Base-by-base conservation (phyloP, 192 early-diverging fungal genomes). In the Linnemannia hyalina region DNA sequence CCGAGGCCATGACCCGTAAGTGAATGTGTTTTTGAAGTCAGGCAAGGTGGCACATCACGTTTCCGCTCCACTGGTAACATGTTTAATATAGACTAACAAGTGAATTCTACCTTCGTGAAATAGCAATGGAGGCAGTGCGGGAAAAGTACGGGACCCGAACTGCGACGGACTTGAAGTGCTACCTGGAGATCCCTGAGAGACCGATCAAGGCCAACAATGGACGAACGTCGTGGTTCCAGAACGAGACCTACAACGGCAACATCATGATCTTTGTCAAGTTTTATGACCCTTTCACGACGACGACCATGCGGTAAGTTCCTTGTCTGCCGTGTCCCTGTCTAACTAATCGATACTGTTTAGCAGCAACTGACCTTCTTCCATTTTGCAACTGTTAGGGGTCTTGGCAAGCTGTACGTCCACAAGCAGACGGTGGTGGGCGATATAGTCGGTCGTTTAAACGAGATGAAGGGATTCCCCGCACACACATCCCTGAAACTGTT, bases 241-340 rank as follows among this genome's bases (percentile, higher is more conserved):
- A 38, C 46, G 81, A 71, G 15, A 35, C 70, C 6, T 76, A 80
- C 29, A 83, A 70, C 38, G 68, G 76, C 10, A 73, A 84, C 15
- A 89, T 93, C 49, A 88, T 98, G 74, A 82, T 99, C 22, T 98
- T 98, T 81, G 81, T 97, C 63, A 99, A 99, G 88, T 93, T 93
- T 77, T 99, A 95, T 81, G 93, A 97, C 76, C 95, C 95, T 0
- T 74, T 82, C 1, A 89, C 81, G 4, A 88, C 81, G 4, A 88
- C 89, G 20, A 87, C 60, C 36, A 89, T 99, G 78, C 85, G 91
- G 92, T 95, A 90, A 87, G 90, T 77, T 4, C 77, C 68, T 47
- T 57, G 29, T 6, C n/a, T 72, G 60, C 26, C 55, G 29, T 32
- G 49, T 22, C 16, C 0, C 20, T 22, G 15, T 52, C 0, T 4